Percentiles rank a stretch among this genome's conserved stretches.
phyloP scores from a whole-genome alignment of 2,329 filamentous ascomycete genomes.

The Chaetomiaceae sp. region DNA sequence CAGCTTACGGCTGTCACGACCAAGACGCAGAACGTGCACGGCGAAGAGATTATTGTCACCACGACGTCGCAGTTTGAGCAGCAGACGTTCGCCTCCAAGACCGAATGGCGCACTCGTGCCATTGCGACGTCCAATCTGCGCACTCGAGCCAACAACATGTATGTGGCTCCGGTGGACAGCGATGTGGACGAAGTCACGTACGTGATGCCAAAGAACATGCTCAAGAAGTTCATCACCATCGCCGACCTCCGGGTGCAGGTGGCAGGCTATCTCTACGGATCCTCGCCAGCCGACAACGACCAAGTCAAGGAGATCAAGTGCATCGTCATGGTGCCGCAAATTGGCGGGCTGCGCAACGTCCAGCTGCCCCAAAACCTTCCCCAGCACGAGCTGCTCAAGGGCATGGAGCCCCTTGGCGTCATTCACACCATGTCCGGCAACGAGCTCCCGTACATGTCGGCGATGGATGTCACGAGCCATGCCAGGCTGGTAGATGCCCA shows the following conservation, averaged over 20 bases:
- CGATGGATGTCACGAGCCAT: slow-evolving; percentile 90
- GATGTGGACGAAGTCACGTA: slow-evolving; percentile 90
- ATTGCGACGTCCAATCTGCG: slow-evolving; percentile 95
- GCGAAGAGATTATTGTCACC: slow-evolving; percentile 96
- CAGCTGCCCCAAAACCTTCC: slow-evolving; percentile 86
- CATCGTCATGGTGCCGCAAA: slow-evolving; percentile 96
- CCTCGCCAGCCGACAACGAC: slow-evolving; percentile 87
- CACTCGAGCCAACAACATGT: slow-evolving; percentile 95
- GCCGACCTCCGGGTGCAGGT: slow-evolving; percentile 95
- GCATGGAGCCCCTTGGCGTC: slow-evolving; percentile 84
- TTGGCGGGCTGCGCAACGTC: slow-evolving; percentile 86
- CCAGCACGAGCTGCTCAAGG: slow-evolving; percentile 82
- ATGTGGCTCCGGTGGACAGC: slow-evolving; percentile 93
- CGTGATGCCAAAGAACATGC: slow-evolving; percentile 97
- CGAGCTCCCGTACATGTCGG: slow-evolving; percentile 94
- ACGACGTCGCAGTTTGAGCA: slow-evolving; percentile 98
- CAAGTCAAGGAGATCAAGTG: slow-evolving; percentile 96
- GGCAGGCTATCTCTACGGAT: slow-evolving; percentile 90
- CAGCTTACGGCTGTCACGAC: slow-evolving; percentile 96
- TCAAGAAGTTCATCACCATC: slow-evolving; percentile 97
- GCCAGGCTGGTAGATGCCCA: slow-evolving; percentile 84
- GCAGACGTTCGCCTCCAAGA: slow-evolving; percentile 96
- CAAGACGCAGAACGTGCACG: slow-evolving; percentile 94
- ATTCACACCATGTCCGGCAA: slow-evolving; percentile 96
- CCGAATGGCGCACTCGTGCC: slow-evolving; percentile 93